Base-by-base conservation (phyloP, 371 early-diverging fungal genomes). In the Rhizopus delemar region DNA sequence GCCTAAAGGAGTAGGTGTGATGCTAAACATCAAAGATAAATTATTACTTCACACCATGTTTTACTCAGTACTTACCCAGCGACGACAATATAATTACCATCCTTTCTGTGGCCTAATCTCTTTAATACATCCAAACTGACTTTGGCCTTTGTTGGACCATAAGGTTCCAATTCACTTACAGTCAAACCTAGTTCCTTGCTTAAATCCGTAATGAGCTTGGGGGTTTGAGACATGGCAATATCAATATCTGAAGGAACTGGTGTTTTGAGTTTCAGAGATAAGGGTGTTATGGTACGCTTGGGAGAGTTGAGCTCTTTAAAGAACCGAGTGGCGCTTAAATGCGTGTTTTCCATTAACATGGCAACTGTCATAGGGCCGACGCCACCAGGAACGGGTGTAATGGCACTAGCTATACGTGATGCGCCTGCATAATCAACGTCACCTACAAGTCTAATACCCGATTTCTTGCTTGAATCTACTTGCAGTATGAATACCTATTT, bases 351-450 rank as follows among this genome's bases (percentile, higher is more conserved):
- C 74, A 97, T 73, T 34, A 97, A 79, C 94, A 96, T 95, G 43
- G 94, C 94, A n/a, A 97, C 96, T 6, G 97, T 96, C 96, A 97
- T 95, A 9, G 97, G 97, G 0, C 96, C 97, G 33, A 96, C 96
- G 41, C 96, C 97, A 31, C 97, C 97, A 31, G 97, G 97, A 50
- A 97, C 97, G 3, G 97, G 96, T 1, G 96, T 96, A 62, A 96
- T 92, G 33, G 78, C 78, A 7, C 87, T 78, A 3, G 94, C 95
- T 8, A 88, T 84, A 33, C 78, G 49, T 13, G 67, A 62, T 11
- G 92, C 94, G 8, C 66, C 72, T 5, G 82, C 84, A 62, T 81
- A 95, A 33, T 95, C 92, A 33, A 96, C 96, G 74, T 97, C 97
- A 53, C 97, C 97, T 29, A 94, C 95, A 86, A 88, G 90, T 53